phyloP scores from a whole-genome alignment of 2,329 filamentous ascomycete species.

The Didymella lethalis region DNA sequence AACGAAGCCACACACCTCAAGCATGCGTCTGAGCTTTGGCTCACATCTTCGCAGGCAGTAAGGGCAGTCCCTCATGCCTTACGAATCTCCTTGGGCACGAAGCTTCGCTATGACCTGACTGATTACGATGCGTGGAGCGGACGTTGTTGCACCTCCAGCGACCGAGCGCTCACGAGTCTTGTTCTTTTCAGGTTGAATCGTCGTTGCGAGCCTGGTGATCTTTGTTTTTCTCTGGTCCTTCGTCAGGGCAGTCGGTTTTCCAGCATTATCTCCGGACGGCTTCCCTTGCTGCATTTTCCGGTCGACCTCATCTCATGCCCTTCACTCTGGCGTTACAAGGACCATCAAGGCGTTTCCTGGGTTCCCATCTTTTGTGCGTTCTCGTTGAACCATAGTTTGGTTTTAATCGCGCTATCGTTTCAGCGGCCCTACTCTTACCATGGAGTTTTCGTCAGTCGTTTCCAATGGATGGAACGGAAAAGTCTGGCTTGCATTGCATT shows the following conservation, averaged over 20 bases:
- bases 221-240: slow-evolving; percentile 28
- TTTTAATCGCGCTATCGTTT: slow-evolving; percentile 40
- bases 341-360: slow-evolving; percentile 31
- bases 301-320: slow-evolving; percentile 44
- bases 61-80: slow-evolving; percentile 24
- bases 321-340: slow-evolving; percentile 39
- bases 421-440: slow-evolving; percentile 42
- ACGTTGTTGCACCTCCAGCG: slow-evolving; percentile 31
- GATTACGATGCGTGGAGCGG: slow-evolving; percentile 48
- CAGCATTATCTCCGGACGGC: slow-evolving; percentile 43
- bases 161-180: slow-evolving; percentile 48
- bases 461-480: slow-evolving; percentile 39
- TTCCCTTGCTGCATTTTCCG: slow-evolving; percentile 46
- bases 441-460: slow-evolving; percentile 36
- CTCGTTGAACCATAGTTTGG: slow-evolving; percentile 40
- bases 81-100: slow-evolving; percentile 51
- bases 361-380: slow-evolving; percentile 30
- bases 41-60: slow-evolving; percentile 20
- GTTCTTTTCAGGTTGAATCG: slow-evolving; percentile 41
- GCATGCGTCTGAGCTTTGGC: slow-evolving; percentile 42
- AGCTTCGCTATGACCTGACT: slow-evolving; percentile 44
- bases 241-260: slow-evolving; percentile 25
- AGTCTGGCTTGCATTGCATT: slow-evolving; percentile 44
- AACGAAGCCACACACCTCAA: slow-evolving; percentile 56
- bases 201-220: slow-evolving; percentile 36